These are phyloP conservation scores for Lippia alba DNA, from an alignment of 305 asterid genomes.

Conservation along the genomic window DNA sequence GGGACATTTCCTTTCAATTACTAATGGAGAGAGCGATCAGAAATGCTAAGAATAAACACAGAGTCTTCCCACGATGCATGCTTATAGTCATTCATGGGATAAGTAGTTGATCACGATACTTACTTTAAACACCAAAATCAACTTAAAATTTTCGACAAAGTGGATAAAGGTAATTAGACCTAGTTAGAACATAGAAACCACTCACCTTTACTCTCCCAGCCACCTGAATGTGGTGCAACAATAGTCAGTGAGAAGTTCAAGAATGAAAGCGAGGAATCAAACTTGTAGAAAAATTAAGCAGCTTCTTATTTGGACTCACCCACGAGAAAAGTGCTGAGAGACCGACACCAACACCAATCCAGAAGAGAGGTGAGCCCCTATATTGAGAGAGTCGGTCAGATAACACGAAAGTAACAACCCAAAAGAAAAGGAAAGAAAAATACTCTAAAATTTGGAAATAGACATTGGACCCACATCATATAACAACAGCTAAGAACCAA, in stretches of 20 bases:
- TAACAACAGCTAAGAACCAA: conserved; percentile 14
- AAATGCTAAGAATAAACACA: neutral
- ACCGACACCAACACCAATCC: conserved; percentile 98
- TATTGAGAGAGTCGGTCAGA: conserved; percentile 27
- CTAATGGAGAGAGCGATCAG: neutral
- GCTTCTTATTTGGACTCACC: conserved; percentile 53
- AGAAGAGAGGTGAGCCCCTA: conserved; percentile 94
- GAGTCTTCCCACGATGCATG: neutral
- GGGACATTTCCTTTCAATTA: neutral
- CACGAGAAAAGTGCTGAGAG: conserved; percentile 88
- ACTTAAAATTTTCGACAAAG: conserved; percentile 1
- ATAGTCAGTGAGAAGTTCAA: conserved; percentile 36
- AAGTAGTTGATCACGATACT: neutral
- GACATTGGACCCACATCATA: conserved; percentile 5
- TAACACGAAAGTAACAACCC: neutral
- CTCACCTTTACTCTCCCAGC: conserved; percentile 82
- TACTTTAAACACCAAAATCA: neutral
- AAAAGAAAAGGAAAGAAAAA: conserved; percentile 9
- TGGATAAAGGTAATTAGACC: conserved; percentile 19
- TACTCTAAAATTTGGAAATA: neutral
- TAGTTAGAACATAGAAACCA: conserved; percentile 13
- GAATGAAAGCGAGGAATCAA: conserved; percentile 20
- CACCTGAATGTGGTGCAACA: conserved; percentile 57
- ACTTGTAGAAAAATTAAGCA: conserved; percentile 12
- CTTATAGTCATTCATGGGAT: neutral